Conservation (phyloP, 805 yeast species). For the Cyberlindnera mycetangii region DNA sequence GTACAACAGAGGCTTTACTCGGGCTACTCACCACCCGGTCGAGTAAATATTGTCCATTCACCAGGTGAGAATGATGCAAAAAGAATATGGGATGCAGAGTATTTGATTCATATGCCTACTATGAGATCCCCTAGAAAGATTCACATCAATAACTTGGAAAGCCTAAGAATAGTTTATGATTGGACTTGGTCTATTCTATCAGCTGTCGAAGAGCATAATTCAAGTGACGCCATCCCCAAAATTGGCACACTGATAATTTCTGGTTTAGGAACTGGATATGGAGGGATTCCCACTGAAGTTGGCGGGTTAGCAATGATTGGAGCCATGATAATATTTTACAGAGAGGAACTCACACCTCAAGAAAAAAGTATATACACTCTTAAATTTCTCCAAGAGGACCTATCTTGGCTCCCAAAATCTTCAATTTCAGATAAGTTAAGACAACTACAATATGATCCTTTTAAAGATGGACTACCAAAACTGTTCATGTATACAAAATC, state of each 20-base stretch:
- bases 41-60: constrained; percentile 1
- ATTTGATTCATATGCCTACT: constrained; percentile 37
- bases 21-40: constrained; percentile 26
- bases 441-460: constrained; percentile 4
- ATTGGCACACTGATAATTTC: constrained; percentile 29
- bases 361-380: constrained; percentile 8
- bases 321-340: constrained; percentile 30
- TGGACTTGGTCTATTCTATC: constrained; percentile 36
- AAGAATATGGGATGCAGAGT: constrained; percentile 30
- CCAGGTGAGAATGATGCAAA: constrained; percentile 8
- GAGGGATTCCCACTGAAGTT: constrained; percentile 30
- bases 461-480: constrained; percentile 2
- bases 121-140: constrained; percentile 35
- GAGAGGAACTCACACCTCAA: constrained; percentile 1
- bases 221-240: constrained; percentile 4
- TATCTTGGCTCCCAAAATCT: not conserved
- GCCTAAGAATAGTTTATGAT: constrained; percentile 33
- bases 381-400: constrained; percentile 14
- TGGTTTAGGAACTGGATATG: constrained; percentile 41
- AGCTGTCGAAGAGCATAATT: constrained; percentile 7
- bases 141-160: constrained; percentile 9
- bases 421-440: not conserved
- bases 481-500: constrained; percentile 6
- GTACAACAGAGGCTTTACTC: constrained; percentile 26
- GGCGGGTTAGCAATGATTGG: constrained; percentile 36